These are phyloP conservation scores for Mycena vulgaris DNA, from an alignment of 768 basidiomycete genomes.

Conservation along the genomic window DNA sequence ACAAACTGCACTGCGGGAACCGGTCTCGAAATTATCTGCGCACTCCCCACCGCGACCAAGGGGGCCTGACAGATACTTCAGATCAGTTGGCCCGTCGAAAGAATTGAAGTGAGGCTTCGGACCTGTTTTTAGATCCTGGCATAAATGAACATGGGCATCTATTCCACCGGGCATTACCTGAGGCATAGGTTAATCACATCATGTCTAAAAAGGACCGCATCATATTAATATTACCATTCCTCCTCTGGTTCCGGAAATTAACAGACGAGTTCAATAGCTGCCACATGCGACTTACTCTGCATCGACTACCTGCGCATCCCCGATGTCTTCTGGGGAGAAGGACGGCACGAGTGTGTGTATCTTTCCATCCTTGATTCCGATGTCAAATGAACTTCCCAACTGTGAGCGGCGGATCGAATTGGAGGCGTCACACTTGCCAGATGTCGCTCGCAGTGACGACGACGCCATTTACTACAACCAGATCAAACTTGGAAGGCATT, in stretches of 20 bases:
- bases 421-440: background rate
- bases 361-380: constrained; percentile 21
- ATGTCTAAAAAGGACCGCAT: background rate
- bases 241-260: background rate
- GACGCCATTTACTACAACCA: constrained; percentile 2
- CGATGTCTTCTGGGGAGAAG: constrained; percentile 7
- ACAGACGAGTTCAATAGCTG: background rate
- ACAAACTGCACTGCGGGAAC: constrained; percentile 17
- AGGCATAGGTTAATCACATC: background rate
- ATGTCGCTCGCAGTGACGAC: constrained; percentile 17
- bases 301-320: constrained; percentile 2
- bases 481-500: constrained; percentile 11
- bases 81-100: background rate
- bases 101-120: background rate
- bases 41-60: constrained; percentile 13
- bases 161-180: constrained; percentile 25
- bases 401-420: background rate
- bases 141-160: constrained; percentile 13
- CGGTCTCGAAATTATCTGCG: constrained; percentile 20
- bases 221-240: constrained; percentile 7
- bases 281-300: constrained; percentile 1
- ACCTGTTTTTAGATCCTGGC: constrained; percentile 18
- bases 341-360: constrained; percentile 14
- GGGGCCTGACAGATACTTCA: background rate
- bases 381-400: constrained; percentile 16